Evolutionary conservation across 805 yeast species (phyloP).

Genomic region (Suhomyces prunicola): DNA sequence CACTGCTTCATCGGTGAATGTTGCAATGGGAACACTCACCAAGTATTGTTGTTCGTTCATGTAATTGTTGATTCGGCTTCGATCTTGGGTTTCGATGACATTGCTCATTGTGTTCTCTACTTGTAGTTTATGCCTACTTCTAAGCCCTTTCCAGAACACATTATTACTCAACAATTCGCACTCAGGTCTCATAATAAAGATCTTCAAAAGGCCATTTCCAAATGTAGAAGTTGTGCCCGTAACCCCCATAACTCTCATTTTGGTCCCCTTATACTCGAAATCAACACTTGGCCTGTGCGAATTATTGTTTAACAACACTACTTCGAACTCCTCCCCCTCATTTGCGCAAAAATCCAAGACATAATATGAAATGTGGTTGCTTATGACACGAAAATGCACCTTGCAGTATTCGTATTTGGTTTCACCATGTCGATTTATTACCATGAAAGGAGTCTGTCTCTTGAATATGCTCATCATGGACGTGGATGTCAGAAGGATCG

Average conservation of each 20-base stretch:
- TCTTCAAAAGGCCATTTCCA: slow-evolving; percentile 28
- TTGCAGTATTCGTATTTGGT: slow-evolving; percentile 23
- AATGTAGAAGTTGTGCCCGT: slow-evolving; percentile 35
- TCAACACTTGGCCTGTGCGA: slow-evolving; percentile 31
- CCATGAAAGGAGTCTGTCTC: slow-evolving; percentile 29
- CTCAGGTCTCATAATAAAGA: slow-evolving; percentile 17
- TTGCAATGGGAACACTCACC: slow-evolving; percentile 27
- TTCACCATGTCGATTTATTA: slow-evolving; percentile 14
- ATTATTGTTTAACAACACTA: slow-evolving; percentile 25
- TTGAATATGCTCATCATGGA: slow-evolving; percentile 24
- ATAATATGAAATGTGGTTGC: slow-evolving; percentile 28
- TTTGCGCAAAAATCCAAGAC: slow-evolving; percentile 13
- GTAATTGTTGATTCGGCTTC: slow-evolving; percentile 16
- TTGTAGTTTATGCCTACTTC: slow-evolving; percentile 6
- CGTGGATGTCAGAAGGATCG: slow-evolving; percentile 19
- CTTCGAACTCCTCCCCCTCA: slow-evolving; percentile 10
- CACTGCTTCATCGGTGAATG: slow-evolving; percentile 25
- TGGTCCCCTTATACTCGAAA: slow-evolving; percentile 23
- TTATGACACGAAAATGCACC: slow-evolving; percentile 27
- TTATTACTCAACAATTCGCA: slow-evolving; percentile 22
- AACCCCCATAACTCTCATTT: slow-evolving; percentile 29
- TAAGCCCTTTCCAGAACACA: slow-evolving; percentile 10
- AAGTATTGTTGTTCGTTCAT: slow-evolving; percentile 16
- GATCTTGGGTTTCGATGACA: slow-evolving; percentile 20
- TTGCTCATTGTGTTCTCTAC: slow-evolving; percentile 15